Evolutionary conservation across 805 yeast species (phyloP).

Genomic region (Kazachstania kunashirensis): DNA sequence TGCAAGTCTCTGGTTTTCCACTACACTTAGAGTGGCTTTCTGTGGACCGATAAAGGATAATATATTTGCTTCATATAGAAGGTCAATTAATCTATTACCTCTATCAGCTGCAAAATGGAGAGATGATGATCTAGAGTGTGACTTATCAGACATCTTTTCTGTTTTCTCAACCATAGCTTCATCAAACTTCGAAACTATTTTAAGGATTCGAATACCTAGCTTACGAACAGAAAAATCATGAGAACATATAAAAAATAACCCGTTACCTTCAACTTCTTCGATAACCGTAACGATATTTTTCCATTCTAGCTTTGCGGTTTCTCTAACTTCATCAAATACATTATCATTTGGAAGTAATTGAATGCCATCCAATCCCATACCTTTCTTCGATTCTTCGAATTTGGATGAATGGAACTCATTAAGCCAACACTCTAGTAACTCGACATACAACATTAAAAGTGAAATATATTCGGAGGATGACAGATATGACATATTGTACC

Average conservation of each 20-base stretch:
- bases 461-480: slow-evolving; percentile 52
- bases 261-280: slow-evolving; percentile 95
- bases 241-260: slow-evolving; percentile 80
- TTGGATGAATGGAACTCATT: slow-evolving; percentile 42
- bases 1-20: slow-evolving; percentile 65
- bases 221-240: slow-evolving; percentile 71
- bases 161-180: slow-evolving; percentile 57
- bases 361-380: slow-evolving; percentile 27
- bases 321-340: slow-evolving; percentile 18
- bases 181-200: slow-evolving; percentile 80
- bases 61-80: slow-evolving; percentile 63
- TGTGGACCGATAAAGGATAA: slow-evolving; percentile 46
- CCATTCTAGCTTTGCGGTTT: slow-evolving; percentile 61
- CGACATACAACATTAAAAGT: slow-evolving; percentile 63
- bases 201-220: slow-evolving; percentile 63
- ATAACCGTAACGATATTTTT: slow-evolving; percentile 73
- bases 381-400: slow-evolving; percentile 25
- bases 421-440: slow-evolving; percentile 74
- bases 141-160: slow-evolving; percentile 11
- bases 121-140: slow-evolving; percentile 48
- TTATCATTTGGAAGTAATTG: slow-evolving; percentile 16
- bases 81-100: slow-evolving; percentile 67
- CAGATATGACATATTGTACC: slow-evolving; percentile 48
- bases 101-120: slow-evolving; percentile 65
- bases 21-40: slow-evolving; percentile 48